Base-by-base conservation (phyloP, 306 rosid genomes). In the Adenanthera pavonina region DNA sequence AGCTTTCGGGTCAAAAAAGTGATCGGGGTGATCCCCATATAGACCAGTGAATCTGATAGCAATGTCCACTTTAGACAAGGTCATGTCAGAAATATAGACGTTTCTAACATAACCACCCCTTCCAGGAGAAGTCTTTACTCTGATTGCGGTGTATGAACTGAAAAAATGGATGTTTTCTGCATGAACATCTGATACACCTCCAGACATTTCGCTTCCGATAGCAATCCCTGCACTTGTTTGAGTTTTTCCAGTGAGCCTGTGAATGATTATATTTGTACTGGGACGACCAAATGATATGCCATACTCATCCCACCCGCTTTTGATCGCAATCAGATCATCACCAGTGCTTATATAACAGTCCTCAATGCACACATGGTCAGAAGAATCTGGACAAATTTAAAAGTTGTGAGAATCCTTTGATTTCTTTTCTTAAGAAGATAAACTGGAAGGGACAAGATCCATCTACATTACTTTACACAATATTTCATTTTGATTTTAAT, bases 191-290 rank as follows among this genome's bases (percentile, higher is more conserved):
- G 95, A 91, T 54, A 92, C 88, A 41, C 95, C 97, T 20, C 97
- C 97, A 3, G 94, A 92, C 97, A 92, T 92, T 86, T 92, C 97
- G 19, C 97, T 92, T 78, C 97, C 97, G 11, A 92, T 91, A 8
- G 97, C 85, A 16, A 92, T 91, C 46, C 95, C 95, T 57, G 97
- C 90, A 33, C 94, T 88, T 44, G 78, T 74, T 76, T 30, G 79
- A 64, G 92, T 84, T 85, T 44, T 80, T 15, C 97, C 92, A 1
- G 76, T 43, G 10, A 92, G 86, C 83, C 97, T 80, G 70, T 64
- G 84, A 74, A 92, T 88, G 74, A 78, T 67, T 13, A 92, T 89
- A 78, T 89, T 87, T 73, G 83, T 87, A 84, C 94, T 87, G 3
- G 97, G 97, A 35, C 88, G 92, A 51, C 88, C 92, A 16, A 81